Evolutionary conservation across 495 filamentous ascomycete genomes (phyloP), one percentile per base, ranked within the genome.

Genomic region (Talaromyces ruber): DNA sequence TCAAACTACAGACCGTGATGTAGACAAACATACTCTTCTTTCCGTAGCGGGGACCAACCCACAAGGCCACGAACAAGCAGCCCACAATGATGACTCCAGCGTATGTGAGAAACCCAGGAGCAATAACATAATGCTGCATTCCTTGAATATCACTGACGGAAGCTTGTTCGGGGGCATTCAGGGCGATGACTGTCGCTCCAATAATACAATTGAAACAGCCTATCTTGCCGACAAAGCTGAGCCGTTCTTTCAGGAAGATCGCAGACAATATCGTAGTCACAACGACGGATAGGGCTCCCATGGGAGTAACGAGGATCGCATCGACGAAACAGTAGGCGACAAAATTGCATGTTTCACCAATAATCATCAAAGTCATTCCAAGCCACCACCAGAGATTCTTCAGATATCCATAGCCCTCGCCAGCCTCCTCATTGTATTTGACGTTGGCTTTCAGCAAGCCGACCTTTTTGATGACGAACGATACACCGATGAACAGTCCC

Each of bases 21-120:
- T 98, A 98, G 12, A 97, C 91, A 73, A 98, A 82, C 94, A 98
- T 97, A 71, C 88, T 93, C 79, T 90, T 91, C 79, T 95, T 96
- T 47, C 95, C 94, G 65, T 94, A 98, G 63, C 89, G 84, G 6
- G 94, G 94, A 4, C 86, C 95, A 59, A 83, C 87, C 87, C 90
- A 98, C 29, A 96, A 71, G 0, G 91, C 90, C 55, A 88, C 83
- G 61, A 92, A 84, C 12, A 77, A 64, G 60, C 85, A 85, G 0
- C 85, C 90, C 28, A 93, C 66, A 43, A 98, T 85, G 54, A 98
- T 80, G 16, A 97, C 80, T 56, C 95, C 94, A 0, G 90, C 81
- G 71, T 97, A 98, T 26, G 78, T 78, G 59, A 98, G 68, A 68
- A 98, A 98, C 2, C 91, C 91, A 0, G 94, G 94, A 8, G 88